These are phyloP conservation scores for Hemileccinum impolitum DNA, from an alignment of 768 basidiomycete genomes.

Conservation along the genomic window DNA sequence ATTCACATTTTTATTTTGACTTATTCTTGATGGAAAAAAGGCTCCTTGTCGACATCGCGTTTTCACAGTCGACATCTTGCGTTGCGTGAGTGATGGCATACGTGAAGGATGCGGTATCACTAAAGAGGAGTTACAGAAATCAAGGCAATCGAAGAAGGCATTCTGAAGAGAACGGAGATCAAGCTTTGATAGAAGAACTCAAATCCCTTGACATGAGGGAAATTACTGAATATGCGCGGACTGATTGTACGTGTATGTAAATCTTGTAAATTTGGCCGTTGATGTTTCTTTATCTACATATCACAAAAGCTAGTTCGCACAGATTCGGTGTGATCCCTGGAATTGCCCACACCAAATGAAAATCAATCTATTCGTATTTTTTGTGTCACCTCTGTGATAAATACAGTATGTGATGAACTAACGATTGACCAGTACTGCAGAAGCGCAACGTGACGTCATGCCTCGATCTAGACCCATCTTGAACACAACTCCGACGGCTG, in stretches of 20 bases:
- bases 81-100: constrained; percentile 23
- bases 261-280: neutral
- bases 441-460: too few species aligned
- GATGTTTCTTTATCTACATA: too few species aligned
- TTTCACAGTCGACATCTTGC: constrained; percentile 30
- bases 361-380: too few species aligned
- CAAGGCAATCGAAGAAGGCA: constrained; percentile 27
- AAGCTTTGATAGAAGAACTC: constrained; percentile 14
- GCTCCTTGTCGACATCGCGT: constrained; percentile 14
- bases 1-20: too few species aligned
- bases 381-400: too few species aligned
- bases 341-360: too few species aligned
- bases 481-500: too few species aligned
- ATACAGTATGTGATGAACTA: too few species aligned
- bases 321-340: too few species aligned
- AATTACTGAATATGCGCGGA: neutral
- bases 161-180: constrained; percentile 20
- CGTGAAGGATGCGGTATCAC: neutral
- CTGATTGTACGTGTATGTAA: neutral
- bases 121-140: constrained; percentile 15
- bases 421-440: too few species aligned
- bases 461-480: too few species aligned
- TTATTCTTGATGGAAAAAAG: neutral
- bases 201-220: neutral
- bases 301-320: too few species aligned